Evolutionary conservation across 2,329 filamentous ascomycete genomes (phyloP), one percentile per base, ranked within the genome.

Genomic region (Chaetomiaceae sp.): DNA sequence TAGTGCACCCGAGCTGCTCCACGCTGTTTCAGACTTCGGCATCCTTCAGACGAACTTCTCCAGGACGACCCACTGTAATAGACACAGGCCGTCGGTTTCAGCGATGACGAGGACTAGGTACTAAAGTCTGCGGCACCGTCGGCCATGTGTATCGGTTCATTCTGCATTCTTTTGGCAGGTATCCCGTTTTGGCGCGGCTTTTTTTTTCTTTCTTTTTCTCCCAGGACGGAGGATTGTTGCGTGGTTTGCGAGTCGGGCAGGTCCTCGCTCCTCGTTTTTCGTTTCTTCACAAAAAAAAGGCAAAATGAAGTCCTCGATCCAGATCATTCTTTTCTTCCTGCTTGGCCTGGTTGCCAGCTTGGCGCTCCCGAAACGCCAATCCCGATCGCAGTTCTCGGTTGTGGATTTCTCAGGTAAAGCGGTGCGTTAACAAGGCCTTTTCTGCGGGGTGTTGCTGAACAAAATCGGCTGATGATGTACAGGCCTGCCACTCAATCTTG

Each of bases 401-500:
- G 27, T 42, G 13, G 41, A 52, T 32, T 49, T 52, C 18, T 29
- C 36, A 10, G 45, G 55, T 13, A 41, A 38, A 25, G 48, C 36
- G 14, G 55, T 57, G 18, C 3, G 48, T 49, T n/a, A n/a, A n/a
- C n/a, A 27, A 5, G 1, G 4, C 16, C 2, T 14, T 30, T 18
- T 18, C 11, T 9, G 16, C 14, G 5, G 18, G 21, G 7, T 4
- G 2, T 18, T 9, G 2, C 10, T 23, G 9, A 16, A 16, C 7
- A 14, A 36, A n/a, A 21, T 11, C n/a, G 13, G 23, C 40, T 42
- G 45, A 48, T 40, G 7, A 10, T 1, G 3, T 13, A 4, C 37
- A 44, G 58, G 54, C 58, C 11, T 60, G 58, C 37, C 58, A 57
- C 36, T 44, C 56, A 1, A 51, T 58, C 10, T 30, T 58, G 46